Base-by-base conservation (phyloP, 768 basidiomycete species). In the Tephrocybe sp. region DNA sequence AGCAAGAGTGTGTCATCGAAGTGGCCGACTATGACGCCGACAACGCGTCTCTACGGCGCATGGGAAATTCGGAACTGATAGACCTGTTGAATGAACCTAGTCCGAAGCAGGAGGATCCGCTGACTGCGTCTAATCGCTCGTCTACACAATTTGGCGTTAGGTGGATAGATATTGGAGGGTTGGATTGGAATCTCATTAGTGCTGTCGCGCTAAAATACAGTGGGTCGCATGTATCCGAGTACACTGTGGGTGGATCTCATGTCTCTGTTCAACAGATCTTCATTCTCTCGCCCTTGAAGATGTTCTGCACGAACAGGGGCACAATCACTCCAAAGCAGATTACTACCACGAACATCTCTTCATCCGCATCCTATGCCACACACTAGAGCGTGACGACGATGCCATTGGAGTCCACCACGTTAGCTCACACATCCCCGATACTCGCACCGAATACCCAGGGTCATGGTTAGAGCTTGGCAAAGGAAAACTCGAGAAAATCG, bases 211-310 rank as follows among this genome's bases (percentile, higher is more conserved):
- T 85, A 9, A 73, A 72, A 55, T 85, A 83, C 56, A 76, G 84
- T 83, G 49, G 51, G 72, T 62, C 1, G 26, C 25, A n/a, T n/a
- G n/a, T 18, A 16, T 53, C 30, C 38, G 30, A 22, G n/a, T 1
- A 11, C 67, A 19, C 62, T 60, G 37, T 28, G 5, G 27, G 22
- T 27, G 28, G 5, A 47, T 12, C 16, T 22, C 3, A 19, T 22
- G 6, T 16, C 22, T n/a, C 25, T 26, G 5, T 21, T 5, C 21
- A 31, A 26, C 19, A 85, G 83, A 84, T 53, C 64, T 87, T 21
- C 84, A 86, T 60, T 80, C 83, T 0, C 76, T 87, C 8, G 78
- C 82, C 0, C 64, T 88, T 24, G 83, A 87, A 61, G 86, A 87
- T 55, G 70, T 86, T 25, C 69, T 87, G 4, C 78, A 82, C 51